A percentile compares a stretch with the other conserved stretches of the same genome.
Evolutionary conservation across 139 green algal species (phyloP).

Genomic region (Volvox reticuliferus): DNA sequence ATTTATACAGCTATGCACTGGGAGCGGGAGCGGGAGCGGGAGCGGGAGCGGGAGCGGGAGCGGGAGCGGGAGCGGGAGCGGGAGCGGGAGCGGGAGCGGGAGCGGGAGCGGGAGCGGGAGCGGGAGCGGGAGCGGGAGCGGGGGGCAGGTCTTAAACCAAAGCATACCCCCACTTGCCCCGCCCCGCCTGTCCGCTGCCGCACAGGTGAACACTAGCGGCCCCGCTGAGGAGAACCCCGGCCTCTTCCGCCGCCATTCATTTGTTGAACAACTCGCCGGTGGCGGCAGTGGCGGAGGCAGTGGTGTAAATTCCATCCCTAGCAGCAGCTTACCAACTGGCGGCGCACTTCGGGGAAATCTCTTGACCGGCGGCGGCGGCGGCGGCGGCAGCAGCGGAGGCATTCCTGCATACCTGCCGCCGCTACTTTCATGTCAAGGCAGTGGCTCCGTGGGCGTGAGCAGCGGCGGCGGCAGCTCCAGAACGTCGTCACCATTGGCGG

Average conservation of each 20-base stretch:
- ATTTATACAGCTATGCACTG: too few species aligned
- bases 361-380: neutral
- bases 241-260: conserved; percentile 25
- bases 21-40: too few species aligned
- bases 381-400: neutral
- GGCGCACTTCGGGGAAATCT: neutral
- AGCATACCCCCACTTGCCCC: too few species aligned
- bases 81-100: too few species aligned
- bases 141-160: too few species aligned
- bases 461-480: neutral
- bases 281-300: neutral
- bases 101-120: too few species aligned
- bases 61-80: too few species aligned
- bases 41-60: too few species aligned
- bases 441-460: neutral
- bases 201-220: neutral
- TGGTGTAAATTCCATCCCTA: neutral
- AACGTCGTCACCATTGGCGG: neutral
- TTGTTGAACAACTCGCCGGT: neutral
- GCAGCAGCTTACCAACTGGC: neutral
- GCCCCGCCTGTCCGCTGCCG: too few species aligned
- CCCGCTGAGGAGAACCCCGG: neutral
- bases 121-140: too few species aligned
- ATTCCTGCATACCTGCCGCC: conserved; percentile 5
- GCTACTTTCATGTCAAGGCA: neutral